A percentile compares a stretch with the other conserved stretches of the same genome.
phyloP scores from a whole-genome alignment of 208 protist genomes.

The Acanthamoeba healyi region DNA sequence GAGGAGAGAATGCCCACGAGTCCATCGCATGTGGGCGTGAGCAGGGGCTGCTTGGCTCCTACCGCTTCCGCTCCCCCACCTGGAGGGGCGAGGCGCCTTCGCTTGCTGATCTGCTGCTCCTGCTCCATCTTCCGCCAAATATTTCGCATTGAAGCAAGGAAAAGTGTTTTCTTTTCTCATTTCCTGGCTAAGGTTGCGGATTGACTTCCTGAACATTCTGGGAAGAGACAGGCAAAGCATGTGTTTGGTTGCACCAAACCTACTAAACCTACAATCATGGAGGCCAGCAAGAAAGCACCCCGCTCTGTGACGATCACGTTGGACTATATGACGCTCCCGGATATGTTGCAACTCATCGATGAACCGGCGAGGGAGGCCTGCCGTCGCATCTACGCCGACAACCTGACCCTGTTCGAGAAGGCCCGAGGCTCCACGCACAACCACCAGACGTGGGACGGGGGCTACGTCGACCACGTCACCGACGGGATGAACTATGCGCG shows the following conservation, averaged over 20 bases:
- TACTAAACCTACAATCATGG: no score
- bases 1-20: not conserved
- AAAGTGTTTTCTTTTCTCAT: no score
- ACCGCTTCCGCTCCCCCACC: no score
- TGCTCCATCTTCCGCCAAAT: no score
- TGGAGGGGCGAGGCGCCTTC: no score
- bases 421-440: slow-evolving; percentile 31
- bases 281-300: no score
- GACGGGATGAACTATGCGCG: slow-evolving; percentile 52
- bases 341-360: slow-evolving; percentile 15
- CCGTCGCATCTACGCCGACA: slow-evolving; percentile 16
- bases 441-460: slow-evolving; percentile 29
- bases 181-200: no score
- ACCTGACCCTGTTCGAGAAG: slow-evolving; percentile 16
- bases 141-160: no score
- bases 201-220: no score
- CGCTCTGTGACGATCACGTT: not conserved
- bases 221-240: no score
- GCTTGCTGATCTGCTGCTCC: no score
- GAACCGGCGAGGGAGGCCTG: not conserved
- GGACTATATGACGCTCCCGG: not conserved
- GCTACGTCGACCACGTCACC: slow-evolving; percentile 51
- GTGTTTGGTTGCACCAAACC: no score
- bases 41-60: not conserved
- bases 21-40: not conserved